Conservation (phyloP, 495 filamentous ascomycete species). For the Peziza echinospora region DNA sequence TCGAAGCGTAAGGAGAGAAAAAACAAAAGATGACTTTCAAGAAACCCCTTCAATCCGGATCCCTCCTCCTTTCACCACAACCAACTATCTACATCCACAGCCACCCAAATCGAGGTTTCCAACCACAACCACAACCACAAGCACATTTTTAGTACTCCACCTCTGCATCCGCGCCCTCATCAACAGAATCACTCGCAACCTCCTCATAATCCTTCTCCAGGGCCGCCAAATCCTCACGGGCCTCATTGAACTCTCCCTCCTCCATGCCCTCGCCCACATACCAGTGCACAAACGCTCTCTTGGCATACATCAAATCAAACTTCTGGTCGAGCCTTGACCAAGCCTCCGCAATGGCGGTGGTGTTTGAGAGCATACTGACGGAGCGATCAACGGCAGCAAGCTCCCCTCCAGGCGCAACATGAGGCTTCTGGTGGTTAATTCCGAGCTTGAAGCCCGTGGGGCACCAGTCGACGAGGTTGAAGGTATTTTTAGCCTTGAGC, state of each 20-base stretch:
- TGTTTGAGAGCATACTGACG: conserved; percentile 99
- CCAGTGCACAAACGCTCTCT: conserved; percentile 99
- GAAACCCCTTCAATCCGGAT: no score
- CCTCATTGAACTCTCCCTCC: conserved; percentile 98
- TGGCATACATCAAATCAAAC: conserved; percentile 99
- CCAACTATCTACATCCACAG: no score
- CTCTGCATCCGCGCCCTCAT: conserved; percentile 45
- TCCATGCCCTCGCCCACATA: conserved; percentile 99
- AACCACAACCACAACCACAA: no score
- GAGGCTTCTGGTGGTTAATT: conserved; percentile 96
- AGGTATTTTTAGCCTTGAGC: conserved; percentile 95
- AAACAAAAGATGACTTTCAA: no score
- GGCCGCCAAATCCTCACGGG: conserved; percentile 90
- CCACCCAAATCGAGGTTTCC: no score
- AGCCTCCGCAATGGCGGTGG: conserved; percentile 93
- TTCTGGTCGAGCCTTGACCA: conserved; percentile 96
- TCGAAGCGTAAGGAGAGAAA: no score
- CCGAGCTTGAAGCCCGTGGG: conserved; percentile 99
- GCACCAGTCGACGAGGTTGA: conserved; percentile 99
- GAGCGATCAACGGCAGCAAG: conserved; percentile 93
- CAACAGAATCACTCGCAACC: conserved; percentile 47
- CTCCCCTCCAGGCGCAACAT: conserved; percentile 88
- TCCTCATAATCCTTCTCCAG: conserved; percentile 89
- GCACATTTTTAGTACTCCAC: not conserved
- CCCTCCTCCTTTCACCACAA: no score